Evolutionary conservation across 164 flowering plant genomes (phyloP).

Genomic region (Stephania yunnanensis): DNA sequence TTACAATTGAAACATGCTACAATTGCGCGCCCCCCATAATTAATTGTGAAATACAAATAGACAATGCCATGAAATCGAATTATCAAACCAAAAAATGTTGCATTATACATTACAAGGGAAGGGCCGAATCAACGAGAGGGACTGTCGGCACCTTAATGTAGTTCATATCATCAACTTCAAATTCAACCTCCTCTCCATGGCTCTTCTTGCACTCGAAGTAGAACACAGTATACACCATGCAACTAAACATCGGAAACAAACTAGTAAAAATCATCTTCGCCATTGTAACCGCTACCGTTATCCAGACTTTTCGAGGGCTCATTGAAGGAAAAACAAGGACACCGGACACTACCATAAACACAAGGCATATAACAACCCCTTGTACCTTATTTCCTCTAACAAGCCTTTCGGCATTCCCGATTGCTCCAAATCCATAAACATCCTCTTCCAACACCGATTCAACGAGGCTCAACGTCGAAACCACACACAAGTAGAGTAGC

Average conservation of each 20-base stretch:
- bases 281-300: neutral
- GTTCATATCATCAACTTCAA: constrained; percentile 2
- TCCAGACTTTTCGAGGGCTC: neutral
- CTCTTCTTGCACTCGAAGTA: constrained; percentile 19
- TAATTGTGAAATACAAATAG: neutral
- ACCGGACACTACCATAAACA: neutral
- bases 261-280: neutral
- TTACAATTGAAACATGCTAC: neutral
- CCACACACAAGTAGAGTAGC: constrained; percentile 10
- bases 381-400: constrained; percentile 21
- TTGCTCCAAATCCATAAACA: constrained; percentile 27
- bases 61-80: neutral
- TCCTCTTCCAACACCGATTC: constrained; percentile 34
- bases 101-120: neutral
- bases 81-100: neutral
- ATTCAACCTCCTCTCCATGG: constrained; percentile 10
- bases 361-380: constrained; percentile 21
- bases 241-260: constrained; percentile 13
- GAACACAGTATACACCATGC: constrained; percentile 16
- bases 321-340: neutral
- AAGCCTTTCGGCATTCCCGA: constrained; percentile 25
- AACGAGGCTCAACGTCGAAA: constrained; percentile 24
- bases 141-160: neutral
- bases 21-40: neutral
- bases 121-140: neutral